Percentiles rank a stretch among this genome's conserved stretches.
These are phyloP conservation scores for Karstenula rhodostoma DNA, from an alignment of 2,329 filamentous ascomycete species.

Conservation along the genomic window DNA sequence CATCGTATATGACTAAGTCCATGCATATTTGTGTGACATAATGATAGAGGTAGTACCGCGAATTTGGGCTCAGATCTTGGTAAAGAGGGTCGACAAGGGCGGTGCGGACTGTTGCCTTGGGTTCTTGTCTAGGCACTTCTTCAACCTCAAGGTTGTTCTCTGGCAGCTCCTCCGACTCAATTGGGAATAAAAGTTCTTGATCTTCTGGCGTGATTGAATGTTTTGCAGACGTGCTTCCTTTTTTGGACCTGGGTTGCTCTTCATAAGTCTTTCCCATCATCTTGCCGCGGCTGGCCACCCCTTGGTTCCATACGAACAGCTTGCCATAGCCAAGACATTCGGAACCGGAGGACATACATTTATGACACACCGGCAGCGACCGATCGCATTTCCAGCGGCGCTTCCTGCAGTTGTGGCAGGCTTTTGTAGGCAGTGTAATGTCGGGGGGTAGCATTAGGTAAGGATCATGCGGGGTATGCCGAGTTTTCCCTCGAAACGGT, in stretches of 20 bases:
- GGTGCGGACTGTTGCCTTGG: conserved; percentile 46
- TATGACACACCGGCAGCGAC: conserved; percentile 66
- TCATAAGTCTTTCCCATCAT: conserved; percentile 63
- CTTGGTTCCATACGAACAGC: conserved; percentile 67
- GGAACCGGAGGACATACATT: conserved; percentile 64
- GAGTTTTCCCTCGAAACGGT: conserved; percentile 31
- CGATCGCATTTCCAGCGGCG: conserved; percentile 69
- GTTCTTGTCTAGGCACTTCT: conserved; percentile 11
- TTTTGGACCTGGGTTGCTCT: conserved; percentile 38
- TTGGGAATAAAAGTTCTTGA: neutral
- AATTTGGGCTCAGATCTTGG: conserved; percentile 59
- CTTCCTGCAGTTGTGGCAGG: conserved; percentile 70
- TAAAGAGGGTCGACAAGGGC: conserved; percentile 64
- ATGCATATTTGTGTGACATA: conserved; percentile 61
- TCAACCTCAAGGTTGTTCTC: neutral
- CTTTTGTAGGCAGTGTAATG: conserved; percentile 45
- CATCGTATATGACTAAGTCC: conserved; percentile 61
- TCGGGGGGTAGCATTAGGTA: conserved; percentile 43
- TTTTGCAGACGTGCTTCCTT: conserved; percentile 13
- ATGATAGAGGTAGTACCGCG: conserved; percentile 59
- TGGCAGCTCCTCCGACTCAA: neutral
- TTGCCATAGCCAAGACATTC: conserved; percentile 70
- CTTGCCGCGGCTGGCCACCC: conserved; percentile 60
- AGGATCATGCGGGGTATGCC: conserved; percentile 41
- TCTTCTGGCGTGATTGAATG: neutral